Percentiles rank a stretch among this genome's conserved stretches.
Evolutionary conservation across 2,329 filamentous ascomycete genomes (phyloP).

Genomic region (Fusarium sublunatum): DNA sequence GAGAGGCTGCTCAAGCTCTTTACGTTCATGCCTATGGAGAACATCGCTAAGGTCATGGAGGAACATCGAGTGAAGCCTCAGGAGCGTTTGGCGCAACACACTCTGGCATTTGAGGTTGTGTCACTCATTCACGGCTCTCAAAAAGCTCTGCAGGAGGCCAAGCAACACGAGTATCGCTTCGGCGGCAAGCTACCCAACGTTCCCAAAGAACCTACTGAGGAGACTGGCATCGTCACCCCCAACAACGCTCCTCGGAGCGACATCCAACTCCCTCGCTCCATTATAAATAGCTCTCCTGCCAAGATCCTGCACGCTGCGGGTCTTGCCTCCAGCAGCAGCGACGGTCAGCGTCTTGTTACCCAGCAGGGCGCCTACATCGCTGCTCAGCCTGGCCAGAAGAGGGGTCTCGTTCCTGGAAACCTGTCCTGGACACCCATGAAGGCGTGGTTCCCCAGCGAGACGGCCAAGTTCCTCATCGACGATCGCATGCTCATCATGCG

Average conservation of each 20-base stretch:
- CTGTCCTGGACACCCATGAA: slow-evolving; percentile 72
- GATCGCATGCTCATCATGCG: slow-evolving; percentile 69
- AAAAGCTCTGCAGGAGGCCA: slow-evolving; percentile 71
- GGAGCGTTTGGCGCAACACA: slow-evolving; percentile 82
- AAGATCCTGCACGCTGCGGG: slow-evolving; percentile 70
- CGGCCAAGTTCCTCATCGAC: slow-evolving; percentile 70
- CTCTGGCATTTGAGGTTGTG: slow-evolving; percentile 83
- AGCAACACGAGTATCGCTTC: slow-evolving; percentile 64
- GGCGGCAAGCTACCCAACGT: slow-evolving; percentile 49
- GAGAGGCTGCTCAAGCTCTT: slow-evolving; percentile 87
- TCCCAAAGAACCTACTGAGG: slow-evolving; percentile 46
- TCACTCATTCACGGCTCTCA: slow-evolving; percentile 79
- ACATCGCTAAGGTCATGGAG: slow-evolving; percentile 76
- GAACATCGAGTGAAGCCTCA: slow-evolving; percentile 75
- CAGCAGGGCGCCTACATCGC: slow-evolving; percentile 71
- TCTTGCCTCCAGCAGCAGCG: slow-evolving; percentile 65
- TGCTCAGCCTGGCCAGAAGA: slow-evolving; percentile 58
- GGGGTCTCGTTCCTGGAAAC: slow-evolving; percentile 60
- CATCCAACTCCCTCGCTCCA: slow-evolving; percentile 68
- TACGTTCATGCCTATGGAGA: slow-evolving; percentile 80
- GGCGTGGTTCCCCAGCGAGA: slow-evolving; percentile 67
- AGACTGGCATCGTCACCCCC: slow-evolving; percentile 51
- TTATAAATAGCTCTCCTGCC: slow-evolving; percentile 67
- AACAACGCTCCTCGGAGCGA: slow-evolving; percentile 65
- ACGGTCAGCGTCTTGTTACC: slow-evolving; percentile 68